Percentiles rank a stretch among this genome's conserved stretches.
Evolutionary conservation across 306 rosid species (phyloP).

Genomic region (Cucumis sativus): Cucumber_9930_V3 NC_026655.2:5427001-5427500

Average conservation of each 20-base stretch:
- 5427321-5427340: neutral
- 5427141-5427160: neutral
- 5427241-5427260: neutral
- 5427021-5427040: too few relatives aligned
- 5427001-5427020: too few relatives aligned
- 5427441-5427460: neutral
- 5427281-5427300: neutral
- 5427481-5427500: neutral
- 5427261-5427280: neutral
- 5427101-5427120: neutral
- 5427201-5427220: neutral
- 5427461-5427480: neutral
- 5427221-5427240: neutral
- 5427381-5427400: neutral
- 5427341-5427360: neutral
- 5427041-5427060: neutral
- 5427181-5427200: neutral
- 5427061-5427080: neutral
- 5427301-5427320: neutral
- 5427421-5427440: neutral
- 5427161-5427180: neutral
- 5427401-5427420: neutral
- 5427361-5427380: neutral
- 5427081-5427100: neutral
- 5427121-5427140: neutral